Evolutionary conservation across 2,329 filamentous ascomycete species (phyloP), one percentile per base, ranked within the genome.

Genomic region (Teratosphaeria pseudoeucalypti): DNA sequence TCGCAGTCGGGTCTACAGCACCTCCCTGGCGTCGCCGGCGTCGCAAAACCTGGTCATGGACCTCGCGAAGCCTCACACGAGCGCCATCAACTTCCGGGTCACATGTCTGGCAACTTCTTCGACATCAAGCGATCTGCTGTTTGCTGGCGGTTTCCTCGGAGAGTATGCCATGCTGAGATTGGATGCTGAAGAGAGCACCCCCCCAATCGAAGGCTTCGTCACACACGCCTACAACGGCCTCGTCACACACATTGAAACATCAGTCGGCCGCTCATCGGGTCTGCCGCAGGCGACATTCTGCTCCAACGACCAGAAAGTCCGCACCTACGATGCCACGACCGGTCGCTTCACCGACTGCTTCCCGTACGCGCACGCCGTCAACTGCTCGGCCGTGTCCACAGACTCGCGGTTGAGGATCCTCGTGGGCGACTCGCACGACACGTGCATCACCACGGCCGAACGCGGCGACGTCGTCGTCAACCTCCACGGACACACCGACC

Each of bases 321-420:
- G 82, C 9, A 71, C 81, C 32, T 74, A 85, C 34, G 82, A 85
- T 66, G 78, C 78, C 65, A 72, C 71, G 37, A 81, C 83, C 3
- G 82, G 87, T 62, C 81, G 76, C 27, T 83, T 88, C 62, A 75
- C 83, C 5, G 76, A 79, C 43, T 75, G 81, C 34, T 77, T 79
- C 62, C 74, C 71, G 54, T 90, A 86, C 69, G 72, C 79, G 0
- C 81, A 82, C 64, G 79, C 87, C 2, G 78, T 90, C 61, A 92
- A 92, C 72, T 90, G 87, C 74, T 83, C 86, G 0, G 85, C 87
- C 1, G 79, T 88, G 1, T 89, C 87, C 0, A 85, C 88, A 0
- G 85, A 91, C 68, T 80, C 83, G 58, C 83, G 88, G 2, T 77
- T 92, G 65, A 85, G 89, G 55, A 83, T 85, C 16, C 79, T 91